Conservation (phyloP, 2,329 filamentous ascomycete species). For the Scedosporium apiospermum region DNA sequence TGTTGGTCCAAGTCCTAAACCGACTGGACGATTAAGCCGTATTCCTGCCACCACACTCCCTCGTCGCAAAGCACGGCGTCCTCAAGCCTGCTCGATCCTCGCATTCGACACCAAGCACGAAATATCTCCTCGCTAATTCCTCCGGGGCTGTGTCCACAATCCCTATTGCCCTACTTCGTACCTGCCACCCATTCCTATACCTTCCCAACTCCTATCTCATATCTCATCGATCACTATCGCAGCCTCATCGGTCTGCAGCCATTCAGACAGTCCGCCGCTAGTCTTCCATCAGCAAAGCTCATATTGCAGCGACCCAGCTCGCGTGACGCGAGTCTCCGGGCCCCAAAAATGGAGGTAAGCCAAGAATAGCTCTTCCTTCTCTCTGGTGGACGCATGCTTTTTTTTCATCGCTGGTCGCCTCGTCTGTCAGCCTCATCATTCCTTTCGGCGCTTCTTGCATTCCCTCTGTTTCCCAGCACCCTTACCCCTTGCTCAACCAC, state of each 20-base stretch:
- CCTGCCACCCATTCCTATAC: not conserved
- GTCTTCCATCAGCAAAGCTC: not conserved
- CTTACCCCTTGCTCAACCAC: not conserved
- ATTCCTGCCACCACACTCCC: too few relatives aligned
- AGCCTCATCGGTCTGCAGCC: not conserved
- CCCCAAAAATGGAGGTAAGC: not conserved
- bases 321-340: not conserved
- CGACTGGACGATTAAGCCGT: too few relatives aligned
- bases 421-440: not conserved
- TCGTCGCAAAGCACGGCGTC: too few relatives aligned
- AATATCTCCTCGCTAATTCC: too few relatives aligned
- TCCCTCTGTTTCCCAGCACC: not conserved
- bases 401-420: not conserved
- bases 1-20: too few relatives aligned
- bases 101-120: too few relatives aligned
- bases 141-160: too few relatives aligned
- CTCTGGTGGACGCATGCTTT: not conserved
- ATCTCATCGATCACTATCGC: not conserved
- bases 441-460: not conserved
- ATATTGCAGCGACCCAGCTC: not conserved
- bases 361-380: not conserved
- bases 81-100: too few relatives aligned
- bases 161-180: too few relatives aligned
- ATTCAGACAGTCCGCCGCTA: not conserved
- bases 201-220: not conserved